Percentiles rank a stretch among this genome's conserved stretches.
Conservation (phyloP, 441 rosid species). For the Raphanus hybrid region DNA sequence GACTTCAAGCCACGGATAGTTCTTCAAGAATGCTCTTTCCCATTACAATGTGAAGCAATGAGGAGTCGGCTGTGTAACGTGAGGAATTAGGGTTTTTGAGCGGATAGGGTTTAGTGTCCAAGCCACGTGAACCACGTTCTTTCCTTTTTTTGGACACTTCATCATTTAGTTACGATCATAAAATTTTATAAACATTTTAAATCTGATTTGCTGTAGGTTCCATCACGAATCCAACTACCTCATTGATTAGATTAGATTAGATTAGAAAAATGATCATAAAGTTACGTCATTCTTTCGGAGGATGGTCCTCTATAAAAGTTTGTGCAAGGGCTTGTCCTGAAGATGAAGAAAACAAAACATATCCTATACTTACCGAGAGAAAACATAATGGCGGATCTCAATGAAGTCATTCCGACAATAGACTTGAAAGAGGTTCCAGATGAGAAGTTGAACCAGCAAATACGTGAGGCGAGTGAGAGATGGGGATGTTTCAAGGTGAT, state of each 20-base stretch:
- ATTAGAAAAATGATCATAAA: too few species aligned
- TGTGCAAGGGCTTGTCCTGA: constrained; percentile 5
- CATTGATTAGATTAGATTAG: background rate
- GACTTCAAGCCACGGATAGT: too few species aligned
- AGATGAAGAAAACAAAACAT: background rate
- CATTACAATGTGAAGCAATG: too few species aligned
- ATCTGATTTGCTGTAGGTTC: background rate
- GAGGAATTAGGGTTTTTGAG: too few species aligned
- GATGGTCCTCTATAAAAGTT: background rate
- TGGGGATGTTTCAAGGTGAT: constrained; percentile 9
- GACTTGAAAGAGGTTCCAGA: constrained; percentile 52
- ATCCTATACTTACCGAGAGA: background rate
- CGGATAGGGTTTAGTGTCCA: background rate
- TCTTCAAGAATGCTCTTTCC: too few species aligned
- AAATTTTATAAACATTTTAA: background rate
- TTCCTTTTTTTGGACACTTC: background rate
- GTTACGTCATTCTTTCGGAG: background rate
- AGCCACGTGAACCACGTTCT: background rate
- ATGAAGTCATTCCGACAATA: constrained; percentile 49
- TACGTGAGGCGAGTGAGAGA: constrained; percentile 9
- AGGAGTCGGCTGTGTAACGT: too few species aligned
- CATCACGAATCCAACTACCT: background rate
- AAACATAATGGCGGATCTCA: constrained; percentile 18
- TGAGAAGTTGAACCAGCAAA: constrained; percentile 10
- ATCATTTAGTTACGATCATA: background rate